Evolutionary conservation across 2,329 filamentous ascomycete species (phyloP), one percentile per base, ranked within the genome.

Genomic region (Colletotrichum tofieldiae): DNA sequence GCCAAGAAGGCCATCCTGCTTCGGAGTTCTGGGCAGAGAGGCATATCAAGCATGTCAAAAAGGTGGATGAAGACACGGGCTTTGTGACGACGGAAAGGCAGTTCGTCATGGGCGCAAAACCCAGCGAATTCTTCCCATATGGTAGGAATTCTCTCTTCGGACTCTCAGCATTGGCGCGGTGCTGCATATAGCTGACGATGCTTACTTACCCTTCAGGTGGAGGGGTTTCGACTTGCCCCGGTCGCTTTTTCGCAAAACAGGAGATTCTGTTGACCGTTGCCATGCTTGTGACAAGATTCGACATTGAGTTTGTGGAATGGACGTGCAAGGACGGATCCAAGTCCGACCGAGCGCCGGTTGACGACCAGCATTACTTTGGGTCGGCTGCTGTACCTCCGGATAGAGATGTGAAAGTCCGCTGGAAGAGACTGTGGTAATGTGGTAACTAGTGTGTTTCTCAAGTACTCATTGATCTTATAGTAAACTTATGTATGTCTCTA

Each of bases 211-310:
- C 8, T 18, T 5, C 12, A 73, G 81, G 82, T n/a, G 82, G 81
- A 7, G 82, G 82, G 0, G 51, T 73, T 0, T 73, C 76, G 1
- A 78, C 82, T 8, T 86, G 83, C 60, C 81, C 84, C 2, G 83
- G 83, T 2, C 77, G 83, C 0, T 76, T 80, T 58, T 82, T 84
- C 72, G 82, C 83, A 0, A 85, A 85, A 73, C 77, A 79, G 54
- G 81, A 84, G 75, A 81, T 85, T 37, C 73, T 85, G 11, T 49
- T 79, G 14, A 76, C 78, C 1, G 55, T 82, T 1, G 81, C 81
- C 9, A 71, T 81, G 35, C 43, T 83, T 3, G 67, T 81, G 1
- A 67, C 72, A 2, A 72, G 52, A 7, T 82, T 81, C 32, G 80
- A 83, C 37, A 72, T 82, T 16, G 78, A 82, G 61, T 76, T 82